These are phyloP conservation scores for Coemansia nantahalensis DNA, from an alignment of 192 early-diverging fungal species.

Conservation along the genomic window DNA sequence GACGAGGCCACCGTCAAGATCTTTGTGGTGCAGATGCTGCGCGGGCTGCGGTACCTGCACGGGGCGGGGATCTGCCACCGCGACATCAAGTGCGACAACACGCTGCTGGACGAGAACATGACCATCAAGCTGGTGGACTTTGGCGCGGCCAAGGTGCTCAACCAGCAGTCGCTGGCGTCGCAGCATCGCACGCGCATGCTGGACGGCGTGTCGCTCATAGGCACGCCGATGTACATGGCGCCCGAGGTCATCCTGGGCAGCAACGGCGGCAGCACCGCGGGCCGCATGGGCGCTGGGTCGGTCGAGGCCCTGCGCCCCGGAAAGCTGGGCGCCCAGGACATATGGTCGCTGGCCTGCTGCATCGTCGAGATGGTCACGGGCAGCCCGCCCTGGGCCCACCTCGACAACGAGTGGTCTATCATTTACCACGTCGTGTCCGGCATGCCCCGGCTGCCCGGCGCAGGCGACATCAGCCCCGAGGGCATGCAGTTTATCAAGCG, in stretches of 20 bases:
- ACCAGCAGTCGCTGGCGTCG: slow-evolving; percentile 58
- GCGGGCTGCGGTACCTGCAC: slow-evolving; percentile 84
- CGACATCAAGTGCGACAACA: slow-evolving; percentile 85
- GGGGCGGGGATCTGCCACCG: slow-evolving; percentile 82
- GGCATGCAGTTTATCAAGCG: slow-evolving; percentile 74
- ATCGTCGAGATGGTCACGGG: slow-evolving; percentile 91
- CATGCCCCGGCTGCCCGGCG: slow-evolving; percentile 73
- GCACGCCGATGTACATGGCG: slow-evolving; percentile 59
- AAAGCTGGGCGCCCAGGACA: slow-evolving; percentile 70
- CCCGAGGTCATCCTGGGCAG: slow-evolving; percentile 84
- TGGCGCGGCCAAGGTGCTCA: slow-evolving; percentile 85
- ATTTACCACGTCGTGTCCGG: slow-evolving; percentile 87
- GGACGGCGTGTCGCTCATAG: slow-evolving; percentile 50
- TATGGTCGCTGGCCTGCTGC: slow-evolving; percentile 91
- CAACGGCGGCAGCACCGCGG: slow-evolving; percentile 55
- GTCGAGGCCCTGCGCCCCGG: slow-evolving; percentile 25
- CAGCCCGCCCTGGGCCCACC: slow-evolving; percentile 78
- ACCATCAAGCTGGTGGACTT: slow-evolving; percentile 86
- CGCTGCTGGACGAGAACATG: slow-evolving; percentile 74
- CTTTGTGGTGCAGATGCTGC: slow-evolving; percentile 80
- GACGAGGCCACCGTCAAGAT: slow-evolving; percentile 69
- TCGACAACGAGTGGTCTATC: slow-evolving; percentile 94
- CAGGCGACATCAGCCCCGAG: slow-evolving; percentile 59
- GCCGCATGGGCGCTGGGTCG: slow-evolving; percentile 1
- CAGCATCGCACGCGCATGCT: slow-evolving; percentile 29